Conservation (phyloP, 139 green algal genomes). For the Chlorella vulgaris region DNA sequence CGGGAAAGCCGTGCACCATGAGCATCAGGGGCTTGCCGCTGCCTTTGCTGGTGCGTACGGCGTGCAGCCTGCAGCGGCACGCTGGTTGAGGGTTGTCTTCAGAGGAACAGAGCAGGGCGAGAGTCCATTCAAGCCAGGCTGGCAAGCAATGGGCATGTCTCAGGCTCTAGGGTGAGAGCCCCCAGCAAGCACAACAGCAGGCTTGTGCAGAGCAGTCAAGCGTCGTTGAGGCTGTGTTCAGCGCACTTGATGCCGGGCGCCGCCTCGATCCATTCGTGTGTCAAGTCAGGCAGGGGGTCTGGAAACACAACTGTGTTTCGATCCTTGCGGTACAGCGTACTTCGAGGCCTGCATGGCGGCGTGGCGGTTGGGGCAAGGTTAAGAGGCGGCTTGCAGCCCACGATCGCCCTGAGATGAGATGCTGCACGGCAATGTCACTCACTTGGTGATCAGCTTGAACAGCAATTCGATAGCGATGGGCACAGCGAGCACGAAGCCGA, state of each 20-base stretch:
- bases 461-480: background rate
- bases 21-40: slow-evolving; percentile 62
- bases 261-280: slow-evolving; percentile 1
- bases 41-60: slow-evolving; percentile 18
- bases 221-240: no score
- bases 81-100: background rate
- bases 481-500: background rate
- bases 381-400: no score
- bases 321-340: slow-evolving; percentile 20
- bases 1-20: slow-evolving; percentile 75
- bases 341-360: slow-evolving; percentile 15
- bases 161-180: background rate
- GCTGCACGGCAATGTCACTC: background rate
- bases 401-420: background rate
- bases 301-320: background rate
- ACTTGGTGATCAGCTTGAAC: slow-evolving; percentile 6
- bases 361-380: no score
- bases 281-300: slow-evolving; percentile 20
- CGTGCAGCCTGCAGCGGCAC: slow-evolving; percentile 13
- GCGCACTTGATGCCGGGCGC: slow-evolving; percentile 10
- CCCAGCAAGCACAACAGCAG: background rate
- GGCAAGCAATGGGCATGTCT: background rate
- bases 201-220: no score
- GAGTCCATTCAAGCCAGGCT: no score
- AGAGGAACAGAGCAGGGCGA: background rate